A percentile compares a stretch with the other conserved stretches of the same genome.
These are phyloP conservation scores for Paraphoma sp. DNA, from an alignment of 2,329 filamentous ascomycete genomes.

Conservation along the genomic window DNA sequence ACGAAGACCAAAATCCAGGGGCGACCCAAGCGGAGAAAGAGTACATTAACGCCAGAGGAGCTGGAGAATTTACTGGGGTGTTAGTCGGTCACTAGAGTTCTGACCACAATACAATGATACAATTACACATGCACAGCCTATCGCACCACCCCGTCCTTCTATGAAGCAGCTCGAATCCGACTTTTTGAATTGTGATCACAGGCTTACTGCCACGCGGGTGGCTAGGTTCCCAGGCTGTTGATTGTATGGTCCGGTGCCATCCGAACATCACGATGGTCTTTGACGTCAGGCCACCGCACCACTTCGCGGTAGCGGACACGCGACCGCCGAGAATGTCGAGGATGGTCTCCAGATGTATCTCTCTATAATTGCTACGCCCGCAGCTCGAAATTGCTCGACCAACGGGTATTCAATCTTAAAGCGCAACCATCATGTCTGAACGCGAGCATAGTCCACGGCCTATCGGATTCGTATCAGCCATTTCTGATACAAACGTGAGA, in stretches of 20 bases:
- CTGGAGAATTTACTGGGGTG: slow-evolving; percentile 58
- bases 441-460: slow-evolving; percentile 1
- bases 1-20: slow-evolving; percentile 59
- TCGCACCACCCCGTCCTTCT: too few relatives aligned
- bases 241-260: background rate
- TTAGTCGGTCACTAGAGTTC: slow-evolving; percentile 11
- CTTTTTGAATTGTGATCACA: background rate
- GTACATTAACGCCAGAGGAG: slow-evolving; percentile 78
- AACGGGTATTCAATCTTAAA: background rate
- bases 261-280: background rate
- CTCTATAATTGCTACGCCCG: too few relatives aligned
- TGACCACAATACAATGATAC: slow-evolving; percentile 4
- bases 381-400: too few relatives aligned
- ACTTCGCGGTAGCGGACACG: background rate
- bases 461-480: slow-evolving; percentile 4
- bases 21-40: slow-evolving; percentile 70
- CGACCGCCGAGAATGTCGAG: background rate
- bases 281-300: slow-evolving; percentile 6
- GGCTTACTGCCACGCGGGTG: background rate
- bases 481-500: slow-evolving; percentile 4
- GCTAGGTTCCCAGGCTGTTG: background rate
- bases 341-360: too few relatives aligned
- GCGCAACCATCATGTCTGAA: background rate
- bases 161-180: too few relatives aligned
- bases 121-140: too few relatives aligned